Percentiles rank a stretch among this genome's conserved stretches.
Evolutionary conservation across 805 yeast species (phyloP).

Genomic region (Kluyveromyces nonfermentans): DNA sequence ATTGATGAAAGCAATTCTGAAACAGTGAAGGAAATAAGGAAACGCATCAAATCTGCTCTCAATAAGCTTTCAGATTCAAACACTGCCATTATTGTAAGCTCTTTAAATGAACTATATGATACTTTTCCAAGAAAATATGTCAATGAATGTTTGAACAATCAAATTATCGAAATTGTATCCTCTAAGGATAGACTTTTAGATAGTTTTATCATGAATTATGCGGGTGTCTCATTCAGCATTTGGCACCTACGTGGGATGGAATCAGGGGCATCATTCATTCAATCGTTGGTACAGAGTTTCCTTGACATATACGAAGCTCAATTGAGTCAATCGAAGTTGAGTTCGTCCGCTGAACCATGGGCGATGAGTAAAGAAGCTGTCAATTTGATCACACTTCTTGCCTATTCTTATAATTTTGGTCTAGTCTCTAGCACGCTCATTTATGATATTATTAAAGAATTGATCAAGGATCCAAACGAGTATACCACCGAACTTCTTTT

Average conservation of each 20-base stretch:
- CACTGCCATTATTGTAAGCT: slow-evolving; percentile 56
- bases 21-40: slow-evolving; percentile 41
- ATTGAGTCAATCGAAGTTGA: slow-evolving; percentile 1
- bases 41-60: slow-evolving; percentile 69
- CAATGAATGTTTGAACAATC: slow-evolving; percentile 54
- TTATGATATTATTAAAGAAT: slow-evolving; percentile 58
- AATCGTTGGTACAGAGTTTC: slow-evolving; percentile 64
- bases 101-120: slow-evolving; percentile 53
- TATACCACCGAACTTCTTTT: slow-evolving; percentile 67
- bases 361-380: slow-evolving; percentile 38
- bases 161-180: slow-evolving; percentile 54
- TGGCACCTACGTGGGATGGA: slow-evolving; percentile 77
- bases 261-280: slow-evolving; percentile 81
- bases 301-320: slow-evolving; percentile 32
- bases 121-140: slow-evolving; percentile 73
- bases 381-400: slow-evolving; percentile 64
- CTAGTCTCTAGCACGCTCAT: slow-evolving; percentile 63
- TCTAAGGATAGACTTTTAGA: slow-evolving; percentile 63
- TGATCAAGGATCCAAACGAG: slow-evolving; percentile 54
- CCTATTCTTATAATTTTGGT: slow-evolving; percentile 70
- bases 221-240: slow-evolving; percentile 65
- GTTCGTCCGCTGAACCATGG: slow-evolving; percentile 4
- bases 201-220: slow-evolving; percentile 68
- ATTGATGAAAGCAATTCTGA: slow-evolving; percentile 34
- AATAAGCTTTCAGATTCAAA: slow-evolving; percentile 89